phyloP scores from a whole-genome alignment of 2,329 filamentous ascomycete species.

The Pestalotiopsis sp. region DNA sequence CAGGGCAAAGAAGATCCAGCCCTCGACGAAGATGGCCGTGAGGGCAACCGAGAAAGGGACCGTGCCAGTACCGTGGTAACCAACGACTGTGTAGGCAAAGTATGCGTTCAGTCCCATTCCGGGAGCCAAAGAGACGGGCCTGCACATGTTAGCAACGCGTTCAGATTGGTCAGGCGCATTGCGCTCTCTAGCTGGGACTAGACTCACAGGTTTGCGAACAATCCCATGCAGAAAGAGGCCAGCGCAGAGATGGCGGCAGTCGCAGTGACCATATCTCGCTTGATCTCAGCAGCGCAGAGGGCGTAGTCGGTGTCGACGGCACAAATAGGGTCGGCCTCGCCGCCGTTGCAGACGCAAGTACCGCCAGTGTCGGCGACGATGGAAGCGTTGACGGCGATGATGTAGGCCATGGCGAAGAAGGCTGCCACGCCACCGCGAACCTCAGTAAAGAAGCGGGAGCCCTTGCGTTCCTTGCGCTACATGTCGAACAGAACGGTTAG shows the following conservation, averaged over 20 bases:
- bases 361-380: constrained; percentile 40
- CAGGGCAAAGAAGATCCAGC: constrained; percentile 80
- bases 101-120: constrained; percentile 87
- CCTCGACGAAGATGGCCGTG: constrained; percentile 87
- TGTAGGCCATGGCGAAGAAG: constrained; percentile 67
- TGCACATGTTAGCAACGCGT: constrained; percentile 22
- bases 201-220: constrained; percentile 73
- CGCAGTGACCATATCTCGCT: constrained; percentile 80
- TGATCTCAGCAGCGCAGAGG: constrained; percentile 65
- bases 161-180: too few relatives aligned
- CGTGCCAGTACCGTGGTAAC: constrained; percentile 71
- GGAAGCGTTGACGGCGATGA: constrained; percentile 33
- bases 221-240: constrained; percentile 80
- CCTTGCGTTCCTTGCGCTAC: constrained; percentile 71
- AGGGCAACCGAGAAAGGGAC: constrained; percentile 77
- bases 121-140: constrained; percentile 70
- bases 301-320: constrained; percentile 59
- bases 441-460: constrained; percentile 80
- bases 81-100: constrained; percentile 76
- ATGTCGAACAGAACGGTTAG: constrained; percentile 4
- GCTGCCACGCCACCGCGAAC: constrained; percentile 81
- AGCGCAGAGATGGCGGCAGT: constrained; percentile 83
- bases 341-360: constrained; percentile 71
- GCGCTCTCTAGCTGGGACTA: neutral
- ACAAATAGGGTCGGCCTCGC: constrained; percentile 55